Conservation (phyloP, 192 early-diverging fungal genomes). For the Coemansia nantahalensis region DNA sequence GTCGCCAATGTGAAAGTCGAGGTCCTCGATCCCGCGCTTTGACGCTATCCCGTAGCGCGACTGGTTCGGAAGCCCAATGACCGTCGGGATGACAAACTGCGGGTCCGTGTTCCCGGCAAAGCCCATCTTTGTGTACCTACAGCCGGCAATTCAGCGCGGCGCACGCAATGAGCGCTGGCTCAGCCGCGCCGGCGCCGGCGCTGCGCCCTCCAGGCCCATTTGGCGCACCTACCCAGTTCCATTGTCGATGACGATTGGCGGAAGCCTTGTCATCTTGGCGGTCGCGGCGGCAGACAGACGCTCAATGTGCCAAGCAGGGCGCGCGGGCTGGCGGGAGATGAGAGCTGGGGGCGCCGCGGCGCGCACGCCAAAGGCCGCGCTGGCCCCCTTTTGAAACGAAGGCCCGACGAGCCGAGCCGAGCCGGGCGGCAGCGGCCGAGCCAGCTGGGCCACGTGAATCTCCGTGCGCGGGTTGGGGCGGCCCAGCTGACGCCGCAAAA, state of each 20-base stretch:
- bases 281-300: too few relatives aligned
- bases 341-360: too few relatives aligned
- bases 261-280: slow-evolving; percentile 45
- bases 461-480: neutral
- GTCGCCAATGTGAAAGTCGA: slow-evolving; percentile 97
- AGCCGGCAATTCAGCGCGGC: neutral
- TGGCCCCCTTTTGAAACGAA: too few relatives aligned
- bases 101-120: slow-evolving; percentile 96
- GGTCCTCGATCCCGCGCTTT: slow-evolving; percentile 95
- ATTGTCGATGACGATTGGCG: slow-evolving; percentile 96
- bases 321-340: too few relatives aligned
- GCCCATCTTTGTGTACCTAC: slow-evolving; percentile 92
- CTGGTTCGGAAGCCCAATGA: slow-evolving; percentile 65
- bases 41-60: slow-evolving; percentile 75
- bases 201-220: neutral
- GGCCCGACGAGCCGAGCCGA: neutral
- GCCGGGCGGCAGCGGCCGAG: neutral
- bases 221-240: slow-evolving; percentile 80
- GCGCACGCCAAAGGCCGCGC: too few relatives aligned
- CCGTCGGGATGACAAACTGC: slow-evolving; percentile 97
- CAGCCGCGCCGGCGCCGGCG: neutral
- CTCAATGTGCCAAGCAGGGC: too few relatives aligned
- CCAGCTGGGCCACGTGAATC: slow-evolving; percentile 4
- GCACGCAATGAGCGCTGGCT: slow-evolving; percentile 1
- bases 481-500: too few relatives aligned